Conservation (phyloP, 2,329 filamentous ascomycete species). For the Arthrobotrys entomopaga region DNA sequence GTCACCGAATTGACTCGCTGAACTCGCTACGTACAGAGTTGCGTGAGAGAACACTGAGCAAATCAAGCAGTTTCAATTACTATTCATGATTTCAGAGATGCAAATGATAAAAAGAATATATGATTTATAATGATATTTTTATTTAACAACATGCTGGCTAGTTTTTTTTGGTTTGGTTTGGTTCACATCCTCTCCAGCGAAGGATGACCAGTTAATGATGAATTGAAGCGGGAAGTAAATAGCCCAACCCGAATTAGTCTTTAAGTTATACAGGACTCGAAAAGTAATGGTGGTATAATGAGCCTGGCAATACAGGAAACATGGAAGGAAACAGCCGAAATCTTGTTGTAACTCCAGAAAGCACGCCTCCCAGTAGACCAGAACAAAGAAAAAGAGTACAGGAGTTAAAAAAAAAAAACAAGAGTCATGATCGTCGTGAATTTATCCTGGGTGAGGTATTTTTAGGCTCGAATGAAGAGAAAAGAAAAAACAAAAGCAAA, state of each 20-base stretch:
- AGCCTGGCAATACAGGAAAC: constrained; percentile 28
- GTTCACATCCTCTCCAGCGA: constrained; percentile 8
- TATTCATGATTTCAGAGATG: too few species aligned
- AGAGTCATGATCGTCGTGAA: constrained; percentile 55
- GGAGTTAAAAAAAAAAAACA: constrained; percentile 21
- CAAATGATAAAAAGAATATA: constrained; percentile 33
- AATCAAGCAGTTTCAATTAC: neutral
- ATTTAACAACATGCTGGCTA: constrained; percentile 20
- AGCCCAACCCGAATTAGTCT: constrained; percentile 39
- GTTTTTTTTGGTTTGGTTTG: neutral
- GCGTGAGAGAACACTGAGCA: constrained; percentile 1
- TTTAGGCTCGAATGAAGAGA: constrained; percentile 23
- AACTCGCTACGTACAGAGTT: neutral
- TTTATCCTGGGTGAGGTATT: constrained; percentile 55
- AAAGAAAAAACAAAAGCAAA: constrained; percentile 13
- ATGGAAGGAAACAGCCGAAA: constrained; percentile 51
- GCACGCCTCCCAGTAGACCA: constrained; percentile 46
- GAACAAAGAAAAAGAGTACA: constrained; percentile 23
- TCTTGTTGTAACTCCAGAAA: constrained; percentile 54
- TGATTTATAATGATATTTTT: constrained; percentile 33
- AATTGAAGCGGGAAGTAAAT: constrained; percentile 24
- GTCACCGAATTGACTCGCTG: constrained; percentile 23
- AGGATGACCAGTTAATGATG: constrained; percentile 33
- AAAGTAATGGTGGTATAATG: constrained; percentile 48
- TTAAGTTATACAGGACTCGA: constrained; percentile 28